phyloP scores from a whole-genome alignment of 305 asterid species.

The Fraxinus platypoda region DNA sequence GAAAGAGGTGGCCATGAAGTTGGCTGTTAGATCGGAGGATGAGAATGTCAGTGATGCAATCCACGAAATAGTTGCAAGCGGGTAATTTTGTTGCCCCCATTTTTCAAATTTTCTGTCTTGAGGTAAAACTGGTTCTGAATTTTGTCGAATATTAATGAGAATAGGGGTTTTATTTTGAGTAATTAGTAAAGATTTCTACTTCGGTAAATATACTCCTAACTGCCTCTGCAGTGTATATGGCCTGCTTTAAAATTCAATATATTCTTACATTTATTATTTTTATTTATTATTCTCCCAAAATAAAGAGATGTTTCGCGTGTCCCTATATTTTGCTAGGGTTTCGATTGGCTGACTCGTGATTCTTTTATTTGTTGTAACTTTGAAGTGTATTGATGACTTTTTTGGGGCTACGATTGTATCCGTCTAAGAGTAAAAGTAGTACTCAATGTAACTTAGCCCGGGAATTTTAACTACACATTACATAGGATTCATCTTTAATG shows the following conservation, averaged over 20 bases:
- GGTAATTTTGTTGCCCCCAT: slow-evolving; percentile 31
- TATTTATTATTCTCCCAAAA: neutral
- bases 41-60: slow-evolving; percentile 71
- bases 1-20: slow-evolving; percentile 92
- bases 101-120: neutral
- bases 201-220: neutral
- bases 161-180: neutral
- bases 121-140: neutral
- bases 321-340: neutral
- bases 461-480: neutral
- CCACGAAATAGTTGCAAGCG: slow-evolving; percentile 88
- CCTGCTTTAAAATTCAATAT: neutral
- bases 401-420: neutral
- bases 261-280: neutral
- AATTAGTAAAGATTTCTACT: neutral
- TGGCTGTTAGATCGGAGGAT: slow-evolving; percentile 88
- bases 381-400: neutral
- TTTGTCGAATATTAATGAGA: neutral
- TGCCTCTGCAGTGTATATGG: neutral
- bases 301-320: neutral
- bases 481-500: neutral
- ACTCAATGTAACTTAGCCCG: neutral
- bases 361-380: neutral
- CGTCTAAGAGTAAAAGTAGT: neutral
- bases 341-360: neutral